These are phyloP conservation scores for Backusella tarrabulga DNA, from an alignment of 192 early-diverging fungal genomes.

Conservation along the genomic window DNA sequence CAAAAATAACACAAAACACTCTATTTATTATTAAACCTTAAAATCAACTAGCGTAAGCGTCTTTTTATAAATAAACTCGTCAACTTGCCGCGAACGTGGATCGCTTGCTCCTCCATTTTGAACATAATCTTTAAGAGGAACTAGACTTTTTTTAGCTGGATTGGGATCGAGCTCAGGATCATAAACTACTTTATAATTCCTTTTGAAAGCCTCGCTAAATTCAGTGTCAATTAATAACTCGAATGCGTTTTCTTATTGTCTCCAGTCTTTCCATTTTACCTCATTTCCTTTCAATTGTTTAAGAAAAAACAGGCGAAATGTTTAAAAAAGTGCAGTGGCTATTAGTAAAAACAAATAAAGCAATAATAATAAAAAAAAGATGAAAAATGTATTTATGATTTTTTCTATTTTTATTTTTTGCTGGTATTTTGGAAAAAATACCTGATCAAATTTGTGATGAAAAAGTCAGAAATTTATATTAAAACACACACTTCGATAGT, in stretches of 20 bases:
- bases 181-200: conserved; percentile 14
- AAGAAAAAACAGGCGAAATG: background rate
- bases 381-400: background rate
- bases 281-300: background rate
- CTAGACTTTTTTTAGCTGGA: background rate
- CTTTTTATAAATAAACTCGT: background rate
- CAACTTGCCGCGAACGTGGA: conserved; percentile 8
- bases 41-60: background rate
- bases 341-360: background rate
- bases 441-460: background rate
- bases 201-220: background rate
- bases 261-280: background rate
- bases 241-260: background rate
- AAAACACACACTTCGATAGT: background rate
- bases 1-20: background rate
- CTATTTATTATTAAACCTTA: background rate
- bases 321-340: background rate
- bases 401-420: background rate
- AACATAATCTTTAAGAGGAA: background rate
- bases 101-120: background rate
- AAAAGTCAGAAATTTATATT: background rate
- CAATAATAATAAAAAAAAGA: background rate
- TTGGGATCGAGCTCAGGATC: conserved; percentile 15
- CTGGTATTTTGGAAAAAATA: background rate
- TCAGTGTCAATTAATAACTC: background rate